phyloP scores from a whole-genome alignment of 2,329 filamentous ascomycete genomes.

The Fusarium incarnatum region DNA sequence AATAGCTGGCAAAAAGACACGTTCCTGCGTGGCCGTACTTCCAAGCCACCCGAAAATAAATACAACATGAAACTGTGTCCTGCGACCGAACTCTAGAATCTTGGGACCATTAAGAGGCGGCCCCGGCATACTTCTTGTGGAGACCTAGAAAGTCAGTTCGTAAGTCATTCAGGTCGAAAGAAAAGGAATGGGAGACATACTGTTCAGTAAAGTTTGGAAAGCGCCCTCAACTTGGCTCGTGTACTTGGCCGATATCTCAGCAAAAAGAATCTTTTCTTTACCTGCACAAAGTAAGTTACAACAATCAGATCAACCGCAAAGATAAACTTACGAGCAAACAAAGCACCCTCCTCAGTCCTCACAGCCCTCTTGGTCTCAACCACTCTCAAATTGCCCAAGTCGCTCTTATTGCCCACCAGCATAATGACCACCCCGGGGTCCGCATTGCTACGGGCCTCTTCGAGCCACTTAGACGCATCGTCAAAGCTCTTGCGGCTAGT shows the following conservation, averaged over 20 bases:
- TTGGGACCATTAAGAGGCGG: not conserved
- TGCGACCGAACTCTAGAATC: not conserved
- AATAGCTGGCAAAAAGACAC: not conserved
- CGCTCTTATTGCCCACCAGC: slow-evolving; percentile 14
- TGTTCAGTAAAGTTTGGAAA: not conserved
- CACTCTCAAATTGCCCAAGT: not conserved
- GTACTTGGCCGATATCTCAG: not conserved
- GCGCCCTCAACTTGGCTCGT: not conserved
- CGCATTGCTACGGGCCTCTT: not conserved
- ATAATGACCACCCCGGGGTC: not conserved
- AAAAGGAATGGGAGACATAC: not conserved
- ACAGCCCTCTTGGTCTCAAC: slow-evolving; percentile 4
- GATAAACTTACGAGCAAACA: slow-evolving; percentile 6
- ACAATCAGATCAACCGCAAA: rapidly evolving
- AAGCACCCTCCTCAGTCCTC: not conserved
- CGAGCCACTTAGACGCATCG: not conserved
- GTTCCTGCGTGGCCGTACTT: not conserved
- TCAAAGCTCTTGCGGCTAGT: slow-evolving; percentile 8
- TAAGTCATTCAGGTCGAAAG: not conserved
- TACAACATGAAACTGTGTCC: slow-evolving; percentile 4
- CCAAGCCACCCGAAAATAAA: not conserved
- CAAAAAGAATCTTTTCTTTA: slow-evolving; percentile 3
- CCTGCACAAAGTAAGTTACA: not conserved
- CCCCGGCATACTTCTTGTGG: not conserved
- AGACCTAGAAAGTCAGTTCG: not conserved